Evolutionary conservation across 345 rosid species (phyloP), one percentile per base, ranked within the genome.

Genomic region (Punica granatum): DNA sequence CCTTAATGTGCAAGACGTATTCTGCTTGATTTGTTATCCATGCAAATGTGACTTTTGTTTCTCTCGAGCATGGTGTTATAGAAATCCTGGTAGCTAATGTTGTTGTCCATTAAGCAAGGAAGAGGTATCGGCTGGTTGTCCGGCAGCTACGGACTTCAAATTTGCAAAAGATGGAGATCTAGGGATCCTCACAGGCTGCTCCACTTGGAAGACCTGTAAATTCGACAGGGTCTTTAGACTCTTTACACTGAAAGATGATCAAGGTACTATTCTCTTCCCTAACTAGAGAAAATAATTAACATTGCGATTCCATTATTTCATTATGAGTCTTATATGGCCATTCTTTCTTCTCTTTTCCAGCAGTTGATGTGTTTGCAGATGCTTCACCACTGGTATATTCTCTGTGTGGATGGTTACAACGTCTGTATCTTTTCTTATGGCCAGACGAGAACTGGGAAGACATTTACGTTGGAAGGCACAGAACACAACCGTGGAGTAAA

Each of bases 381-480:
- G 95, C 96, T 30, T 90, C 83, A 13, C 96, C 92, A 32, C 63
- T 93, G 85, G 97, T 93, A 73, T 78, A 82, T 60, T 93, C 97
- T 1, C 96, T 93, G 69, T 77, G n/a, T 93, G 72, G 99, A 93
- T 69, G 99, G 99, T 18, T 93, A 87, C 89, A 91, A 91, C 69
- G 97, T 94, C 28, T 94, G 99, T 73, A 91, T 94, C 68, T 91
- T 94, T 80, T 97, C 99, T 63, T 91, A 89, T 59, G 97, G 99
- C 64, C 99, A 94, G 77, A 94, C 99, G 33, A 97, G 99, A 60
- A 94, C 97, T 32, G 99, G 99, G 41, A 94, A 94, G 75, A 94
- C 99, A 33, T 94, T 89, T 79, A 94, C 99, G 62, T 91, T 93
- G 98, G 98, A 93, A 81, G 98, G 99, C 60, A 86, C 83, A 21